Evolutionary conservation across 306 rosid species (phyloP).

Genomic region (Hippophae rhamnoides): DNA sequence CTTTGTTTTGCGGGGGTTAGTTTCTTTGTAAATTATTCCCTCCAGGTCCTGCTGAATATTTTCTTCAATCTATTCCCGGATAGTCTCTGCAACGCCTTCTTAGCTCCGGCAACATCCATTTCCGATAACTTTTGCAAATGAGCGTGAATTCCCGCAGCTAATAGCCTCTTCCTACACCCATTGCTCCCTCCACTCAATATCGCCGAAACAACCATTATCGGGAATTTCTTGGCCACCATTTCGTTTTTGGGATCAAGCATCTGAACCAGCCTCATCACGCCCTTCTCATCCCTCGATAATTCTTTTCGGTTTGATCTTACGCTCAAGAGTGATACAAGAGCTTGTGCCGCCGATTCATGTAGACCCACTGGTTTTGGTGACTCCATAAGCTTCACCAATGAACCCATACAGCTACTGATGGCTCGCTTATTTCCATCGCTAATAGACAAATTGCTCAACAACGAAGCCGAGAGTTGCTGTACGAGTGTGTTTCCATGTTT

Average conservation of each 20-base stretch:
- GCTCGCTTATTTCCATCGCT: slow-evolving; percentile 55
- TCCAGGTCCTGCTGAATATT: slow-evolving; percentile 40
- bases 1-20: slow-evolving; percentile 36
- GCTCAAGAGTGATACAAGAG: slow-evolving; percentile 27
- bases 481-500: slow-evolving; percentile 32
- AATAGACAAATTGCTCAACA: slow-evolving; percentile 22
- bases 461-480: slow-evolving; percentile 39
- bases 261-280: slow-evolving; percentile 40
- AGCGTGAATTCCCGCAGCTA: slow-evolving; percentile 33
- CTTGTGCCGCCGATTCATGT: slow-evolving; percentile 37
- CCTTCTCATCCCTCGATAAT: slow-evolving; percentile 44
- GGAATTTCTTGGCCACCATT: slow-evolving; percentile 17
- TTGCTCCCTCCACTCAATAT: slow-evolving; percentile 34
- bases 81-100: slow-evolving; percentile 42
- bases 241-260: slow-evolving; percentile 41
- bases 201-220: slow-evolving; percentile 31
- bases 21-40: slow-evolving; percentile 30
- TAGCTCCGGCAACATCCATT: slow-evolving; percentile 41
- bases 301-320: slow-evolving; percentile 52
- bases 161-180: slow-evolving; percentile 34
- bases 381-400: slow-evolving; percentile 50
- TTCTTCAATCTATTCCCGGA: slow-evolving; percentile 36
- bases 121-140: slow-evolving; percentile 37
- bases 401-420: slow-evolving; percentile 36
- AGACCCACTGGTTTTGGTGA: slow-evolving; percentile 45